Conservation (phyloP, 2,329 filamentous ascomycete species). For the Raffaelea arxii region DNA sequence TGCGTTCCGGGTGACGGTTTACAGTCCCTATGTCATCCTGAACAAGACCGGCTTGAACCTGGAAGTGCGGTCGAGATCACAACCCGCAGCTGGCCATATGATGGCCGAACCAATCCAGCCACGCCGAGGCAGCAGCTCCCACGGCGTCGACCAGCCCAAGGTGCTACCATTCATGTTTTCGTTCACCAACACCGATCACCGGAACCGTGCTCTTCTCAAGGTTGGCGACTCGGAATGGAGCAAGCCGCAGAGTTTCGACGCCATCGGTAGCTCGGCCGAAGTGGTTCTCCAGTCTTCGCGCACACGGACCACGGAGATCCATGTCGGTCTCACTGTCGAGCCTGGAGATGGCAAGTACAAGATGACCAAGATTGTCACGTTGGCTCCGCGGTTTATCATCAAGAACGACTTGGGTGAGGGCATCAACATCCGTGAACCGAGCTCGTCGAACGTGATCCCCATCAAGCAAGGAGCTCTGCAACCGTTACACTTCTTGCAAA, state of each 20-base stretch:
- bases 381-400: conserved; percentile 85
- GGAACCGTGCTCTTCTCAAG: conserved; percentile 81
- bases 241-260: conserved; percentile 95
- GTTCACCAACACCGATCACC: conserved; percentile 76
- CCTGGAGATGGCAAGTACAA: conserved; percentile 97
- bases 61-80: conserved; percentile 79
- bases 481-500: conserved; percentile 82
- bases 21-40: conserved; percentile 86
- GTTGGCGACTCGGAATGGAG: conserved; percentile 91
- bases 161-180: conserved; percentile 94
- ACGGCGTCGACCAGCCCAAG: conserved; percentile 50
- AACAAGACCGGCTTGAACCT: conserved; percentile 92
- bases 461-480: conserved; percentile 70
- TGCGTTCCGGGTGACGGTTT: conserved; percentile 91
- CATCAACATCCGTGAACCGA: conserved; percentile 82
- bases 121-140: conserved; percentile 22
- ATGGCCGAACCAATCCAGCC: conserved; percentile 17
- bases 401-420: conserved; percentile 89
- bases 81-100: conserved; percentile 73
- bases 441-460: conserved; percentile 75
- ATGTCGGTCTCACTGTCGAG: conserved; percentile 79
- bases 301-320: conserved; percentile 64
- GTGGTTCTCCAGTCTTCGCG: conserved; percentile 68
- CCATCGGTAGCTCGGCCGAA: conserved; percentile 86
- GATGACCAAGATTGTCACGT: conserved; percentile 87